Base-by-base conservation (phyloP, 2,329 filamentous ascomycete genomes). In the Pyrenochaeta sp. region DNA sequence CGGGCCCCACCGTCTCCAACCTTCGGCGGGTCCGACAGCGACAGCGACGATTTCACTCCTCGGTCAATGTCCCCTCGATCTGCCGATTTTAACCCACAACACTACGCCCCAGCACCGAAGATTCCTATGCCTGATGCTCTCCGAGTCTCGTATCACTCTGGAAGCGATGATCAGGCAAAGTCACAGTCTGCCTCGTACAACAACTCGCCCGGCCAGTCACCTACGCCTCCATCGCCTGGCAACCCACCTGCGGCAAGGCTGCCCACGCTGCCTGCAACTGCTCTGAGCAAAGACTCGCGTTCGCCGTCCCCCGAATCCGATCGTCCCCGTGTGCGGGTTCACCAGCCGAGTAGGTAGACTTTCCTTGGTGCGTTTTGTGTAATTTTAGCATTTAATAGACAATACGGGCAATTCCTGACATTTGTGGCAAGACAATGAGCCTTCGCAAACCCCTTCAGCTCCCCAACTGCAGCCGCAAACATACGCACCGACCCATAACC, bases 261-360 rank as follows among this genome's bases (percentile, higher is more conserved):
- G 7, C 71, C 71, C 15, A 65, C 67, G 1, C 62, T 71, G 29
- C 70, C 70, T 4, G 45, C 54, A 5, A 63, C 45, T 14, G 62
- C 62, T 2, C 33, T 63, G 35, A 54, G 64, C 20, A 66, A 66
- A 41, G 61, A 61, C 10, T 64, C 61, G 27, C 64, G 61, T 9
- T 64, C 66, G 7, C 56, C 60, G 15, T 67, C 59, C 41, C 63
- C 60, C 7, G 55, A 56, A 49, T 58, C 55, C 15, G 44, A 57
- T 21, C 54, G 59, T 44, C 64, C 63, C 30, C 54, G 42, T 47
- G 57, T 60, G 46, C 60, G 60, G 21, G 54, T 62, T 31, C 58
- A 64, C 49, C 61, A 67, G 58, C 58, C 70, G 55, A 61, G 72
- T 74, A 74, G 66, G 72, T 74, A 71, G 58, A 49, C 20, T 54